Evolutionary conservation across 2,329 filamentous ascomycete genomes (phyloP), one percentile per base, ranked within the genome.

Genomic region (Colletotrichum cuscutae): DNA sequence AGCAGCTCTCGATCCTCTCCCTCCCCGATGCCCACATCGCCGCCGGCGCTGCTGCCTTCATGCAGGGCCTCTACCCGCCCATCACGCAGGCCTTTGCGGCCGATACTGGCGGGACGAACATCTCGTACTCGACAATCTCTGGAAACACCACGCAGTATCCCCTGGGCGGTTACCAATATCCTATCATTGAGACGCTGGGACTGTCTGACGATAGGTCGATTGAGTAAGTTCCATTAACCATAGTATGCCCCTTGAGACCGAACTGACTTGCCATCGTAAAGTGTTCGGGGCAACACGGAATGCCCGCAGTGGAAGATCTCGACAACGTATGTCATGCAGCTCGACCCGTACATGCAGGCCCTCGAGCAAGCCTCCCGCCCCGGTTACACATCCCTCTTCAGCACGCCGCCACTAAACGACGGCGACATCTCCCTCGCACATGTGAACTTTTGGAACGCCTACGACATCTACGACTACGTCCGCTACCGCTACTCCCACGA

Each of bases 11-110:
- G 37, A 76, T 88, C 42, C 75, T 82, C 37, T 83, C 85, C 24
- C 84, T 79, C 46, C 78, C 81, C 5, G 83, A 87, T 63, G 79
- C 81, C 30, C 87, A 83, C 77, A 78, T 95, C 37, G 89, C 91
- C 64, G 91, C 88, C 73, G 91, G 94, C 3, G 94, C 94, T 42
- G 85, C 89, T 64, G 94, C 92, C 0, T 97, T 97, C 81, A 83
- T 97, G 76, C 95, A 98, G 80, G 95, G 93, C 5, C 86, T 98
- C 4, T 98, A 97, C 79, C 95, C 95, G 2, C 94, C 94, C 0
- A 87, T 89, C 0, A 86, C 86, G 4, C 73, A 77, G 11, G 75
- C 77, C 0, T 84, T 83, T 37, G 77, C 81, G 6, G 78, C 80
- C 5, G 79, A 84, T 1, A 84, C 84, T 15, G 81, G 79, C 19